Conservation (phyloP, 2,329 filamentous ascomycete genomes). For the Fusarium sp. region DNA sequence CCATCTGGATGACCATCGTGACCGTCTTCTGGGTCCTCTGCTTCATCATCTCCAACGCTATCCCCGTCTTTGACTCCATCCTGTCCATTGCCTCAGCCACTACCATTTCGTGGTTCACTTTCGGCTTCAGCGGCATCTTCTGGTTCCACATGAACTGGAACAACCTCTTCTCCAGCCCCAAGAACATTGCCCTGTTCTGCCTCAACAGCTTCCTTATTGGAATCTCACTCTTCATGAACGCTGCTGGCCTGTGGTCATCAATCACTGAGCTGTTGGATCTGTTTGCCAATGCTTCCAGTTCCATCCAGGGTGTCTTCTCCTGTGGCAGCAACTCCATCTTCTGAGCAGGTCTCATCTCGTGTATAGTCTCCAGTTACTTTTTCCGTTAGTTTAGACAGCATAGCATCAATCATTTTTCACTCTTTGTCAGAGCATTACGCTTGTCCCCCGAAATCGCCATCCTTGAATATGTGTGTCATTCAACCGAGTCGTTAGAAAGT, state of each 20-base stretch:
- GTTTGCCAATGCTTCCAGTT: constrained; percentile 45
- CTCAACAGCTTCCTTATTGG: constrained; percentile 49
- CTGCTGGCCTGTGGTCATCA: constrained; percentile 52
- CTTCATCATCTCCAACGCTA: constrained; percentile 53
- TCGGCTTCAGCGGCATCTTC: constrained; percentile 52
- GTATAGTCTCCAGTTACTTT: constrained; percentile 29
- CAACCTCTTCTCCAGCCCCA: constrained; percentile 45
- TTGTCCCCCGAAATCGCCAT: constrained; percentile 13
- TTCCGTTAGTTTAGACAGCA: constrained; percentile 31
- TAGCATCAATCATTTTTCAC: constrained; percentile 26
- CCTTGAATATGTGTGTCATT: constrained; percentile 44
- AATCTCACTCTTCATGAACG: constrained; percentile 52
- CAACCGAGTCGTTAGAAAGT: constrained; percentile 31
- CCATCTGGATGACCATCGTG: constrained; percentile 51
- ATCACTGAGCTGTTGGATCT: constrained; percentile 49
- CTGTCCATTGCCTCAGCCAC: constrained; percentile 52
- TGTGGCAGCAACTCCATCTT: constrained; percentile 53
- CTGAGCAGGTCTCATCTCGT: constrained; percentile 36
- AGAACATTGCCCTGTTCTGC: constrained; percentile 46
- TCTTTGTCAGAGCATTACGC: constrained; percentile 34
- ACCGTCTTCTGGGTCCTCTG: constrained; percentile 51
- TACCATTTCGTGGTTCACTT: constrained; percentile 54
- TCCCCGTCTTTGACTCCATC: constrained; percentile 55
- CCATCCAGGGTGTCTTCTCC: constrained; percentile 49
- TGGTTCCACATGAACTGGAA: constrained; percentile 54